Evolutionary conservation across 1,284 basidiomycete genomes (phyloP), one percentile per base, ranked within the genome.

Genomic region (Macrocystidia cucumis): DNA sequence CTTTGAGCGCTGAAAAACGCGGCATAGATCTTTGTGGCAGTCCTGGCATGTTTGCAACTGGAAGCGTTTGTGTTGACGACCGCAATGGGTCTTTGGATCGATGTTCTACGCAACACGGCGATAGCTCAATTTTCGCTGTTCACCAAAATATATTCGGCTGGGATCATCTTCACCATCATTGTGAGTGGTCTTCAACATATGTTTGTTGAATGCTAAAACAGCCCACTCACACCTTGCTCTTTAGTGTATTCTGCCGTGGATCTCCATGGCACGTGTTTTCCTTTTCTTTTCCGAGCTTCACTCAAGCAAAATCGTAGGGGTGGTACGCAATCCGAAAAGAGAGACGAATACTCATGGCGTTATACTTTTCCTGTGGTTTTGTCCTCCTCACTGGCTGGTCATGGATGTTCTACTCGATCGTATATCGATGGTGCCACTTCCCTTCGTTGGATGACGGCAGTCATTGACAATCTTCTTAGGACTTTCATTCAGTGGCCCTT

Each of bases 401-500:
- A 5, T 42, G 62, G 43, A 75, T 77, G 67, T 76, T 77, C 51
- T 61, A 68, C 36, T 69, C 71, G 4, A 49, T 55, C 8, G 63
- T 71, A 2, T 79, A 72, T 45, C 59, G 65, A 34, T 74, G 72
- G 65, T 65, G 25, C 37, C 55, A 44, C 6, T 3, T 19, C 20
- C 31, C 14, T 25, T 31, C 29, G 12, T 25, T 23, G 1, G 17
- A 2, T 16, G 9, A 11, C 18, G 21, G n/a, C 16, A 14, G 9
- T 23, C 23, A 25, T 9, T 18, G 29, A 17, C 22, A 25, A 16
- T n/a, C 30, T 31, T 29, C 34, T 13, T 32, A 65, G 62, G 63
- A 65, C 65, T 2, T 75, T 72, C 54, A 36, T 68, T 31, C 62
- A 72, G 42, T 79, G 74, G 73, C 67, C 72, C 0, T 74, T 69